Evolutionary conservation across 164 flowering plant genomes (phyloP).

Genomic region (Magnolia changhungtana): DNA sequence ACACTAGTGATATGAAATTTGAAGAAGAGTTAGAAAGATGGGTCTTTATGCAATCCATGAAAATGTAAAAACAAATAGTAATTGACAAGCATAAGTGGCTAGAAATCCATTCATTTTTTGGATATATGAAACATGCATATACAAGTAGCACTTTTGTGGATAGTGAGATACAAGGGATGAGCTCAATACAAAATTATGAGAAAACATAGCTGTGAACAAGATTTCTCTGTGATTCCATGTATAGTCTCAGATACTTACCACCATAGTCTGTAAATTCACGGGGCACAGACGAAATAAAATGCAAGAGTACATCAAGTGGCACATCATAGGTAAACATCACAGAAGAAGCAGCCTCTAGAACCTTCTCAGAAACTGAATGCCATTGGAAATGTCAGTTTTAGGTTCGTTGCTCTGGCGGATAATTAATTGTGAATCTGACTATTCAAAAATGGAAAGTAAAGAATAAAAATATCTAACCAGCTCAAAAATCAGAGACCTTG

Average conservation of each 20-base stretch:
- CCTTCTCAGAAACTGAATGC: conserved; percentile 65
- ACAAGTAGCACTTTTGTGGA: neutral
- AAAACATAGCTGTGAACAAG: neutral
- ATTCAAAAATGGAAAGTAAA: neutral
- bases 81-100: too few species aligned
- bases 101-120: neutral
- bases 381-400: conserved; percentile 3
- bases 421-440: neutral
- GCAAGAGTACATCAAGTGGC: conserved; percentile 61
- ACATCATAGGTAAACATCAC: conserved; percentile 46
- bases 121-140: neutral
- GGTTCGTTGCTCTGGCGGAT: neutral
- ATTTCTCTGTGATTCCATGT: neutral
- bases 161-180: neutral
- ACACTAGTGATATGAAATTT: too few species aligned
- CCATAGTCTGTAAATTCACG: conserved; percentile 70
- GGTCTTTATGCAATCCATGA: too few species aligned
- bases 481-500: conserved; percentile 50
- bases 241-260: conserved; percentile 43
- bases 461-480: conserved; percentile 4
- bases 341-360: conserved; percentile 63
- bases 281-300: conserved; percentile 70
- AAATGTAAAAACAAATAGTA: too few species aligned
- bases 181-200: neutral
- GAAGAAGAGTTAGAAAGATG: too few species aligned